Conservation (phyloP, 306 rosid genomes). For the Hylodesmum podocarpum region DNA sequence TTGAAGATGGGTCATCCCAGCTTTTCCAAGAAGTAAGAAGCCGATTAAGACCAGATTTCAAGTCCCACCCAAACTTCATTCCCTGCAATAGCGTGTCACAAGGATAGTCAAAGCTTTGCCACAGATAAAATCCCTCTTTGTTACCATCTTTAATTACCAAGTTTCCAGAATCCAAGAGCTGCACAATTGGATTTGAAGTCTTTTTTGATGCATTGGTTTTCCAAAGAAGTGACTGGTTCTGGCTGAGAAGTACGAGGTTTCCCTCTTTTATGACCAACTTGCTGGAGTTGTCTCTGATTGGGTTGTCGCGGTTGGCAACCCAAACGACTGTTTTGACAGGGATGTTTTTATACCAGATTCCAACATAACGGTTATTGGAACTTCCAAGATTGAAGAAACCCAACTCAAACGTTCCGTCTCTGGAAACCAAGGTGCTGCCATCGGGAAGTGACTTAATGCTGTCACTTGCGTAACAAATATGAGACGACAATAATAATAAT, state of each 20-base stretch:
- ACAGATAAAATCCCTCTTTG: slow-evolving; percentile 21
- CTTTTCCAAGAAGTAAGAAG: slow-evolving; percentile 41
- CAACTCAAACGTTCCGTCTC: slow-evolving; percentile 20
- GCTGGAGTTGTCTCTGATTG: slow-evolving; percentile 25
- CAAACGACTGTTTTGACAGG: slow-evolving; percentile 3
- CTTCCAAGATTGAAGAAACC: slow-evolving; percentile 10
- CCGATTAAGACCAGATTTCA: slow-evolving; percentile 25
- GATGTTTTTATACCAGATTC: slow-evolving; percentile 21
- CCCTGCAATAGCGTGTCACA: slow-evolving; percentile 41
- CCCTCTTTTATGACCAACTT: slow-evolving; percentile 32
- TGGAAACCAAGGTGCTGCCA: slow-evolving; percentile 22
- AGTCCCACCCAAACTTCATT: slow-evolving; percentile 49
- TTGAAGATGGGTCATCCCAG: slow-evolving; percentile 44
- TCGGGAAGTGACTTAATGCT: neutral
- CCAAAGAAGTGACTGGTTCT: slow-evolving; percentile 38
- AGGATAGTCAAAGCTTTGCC: slow-evolving; percentile 65
- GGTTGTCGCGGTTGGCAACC: slow-evolving; percentile 35
- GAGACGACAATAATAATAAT: neutral
- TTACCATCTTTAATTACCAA: slow-evolving; percentile 39
- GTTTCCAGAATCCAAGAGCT: slow-evolving; percentile 53
- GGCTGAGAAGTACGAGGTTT: slow-evolving; percentile 23
- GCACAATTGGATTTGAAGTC: slow-evolving; percentile 25
- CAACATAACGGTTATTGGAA: slow-evolving; percentile 6
- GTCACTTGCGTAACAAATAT: neutral
- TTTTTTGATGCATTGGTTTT: slow-evolving; percentile 28